A percentile compares a stretch with the other conserved stretches of the same genome.
These are phyloP conservation scores for Corymbia calophylla DNA, from an alignment of 441 rosid species.

Conservation along the genomic window DNA sequence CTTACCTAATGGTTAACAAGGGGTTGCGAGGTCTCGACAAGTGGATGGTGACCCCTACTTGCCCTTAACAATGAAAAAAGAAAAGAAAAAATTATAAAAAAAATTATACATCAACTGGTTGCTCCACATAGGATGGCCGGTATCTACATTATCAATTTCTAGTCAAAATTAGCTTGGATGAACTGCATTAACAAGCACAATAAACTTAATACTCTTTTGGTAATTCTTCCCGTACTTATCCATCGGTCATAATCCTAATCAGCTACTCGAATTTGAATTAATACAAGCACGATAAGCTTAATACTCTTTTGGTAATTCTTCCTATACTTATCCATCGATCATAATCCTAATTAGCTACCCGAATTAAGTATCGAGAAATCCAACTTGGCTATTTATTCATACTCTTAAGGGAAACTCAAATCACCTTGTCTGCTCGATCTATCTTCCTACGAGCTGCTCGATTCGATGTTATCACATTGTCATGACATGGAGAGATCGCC, in stretches of 20 bases:
- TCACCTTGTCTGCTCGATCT: background rate
- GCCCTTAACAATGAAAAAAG: background rate
- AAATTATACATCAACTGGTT: accelerated
- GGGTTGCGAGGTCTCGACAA: accelerated
- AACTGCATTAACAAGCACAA: accelerated
- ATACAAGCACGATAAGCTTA: accelerated
- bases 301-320: background rate
- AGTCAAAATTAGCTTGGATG: too few relatives aligned
- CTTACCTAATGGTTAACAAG: accelerated
- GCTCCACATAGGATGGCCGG: too few relatives aligned
- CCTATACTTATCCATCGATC: background rate
- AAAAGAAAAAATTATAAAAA: too few relatives aligned
- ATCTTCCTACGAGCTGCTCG: background rate
- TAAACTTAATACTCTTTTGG: background rate
- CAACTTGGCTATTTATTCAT: background rate
- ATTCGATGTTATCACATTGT: background rate
- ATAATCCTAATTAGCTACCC: background rate
- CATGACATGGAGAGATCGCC: background rate
- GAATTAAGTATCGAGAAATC: background rate
- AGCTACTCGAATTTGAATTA: accelerated
- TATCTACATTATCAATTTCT: too few relatives aligned
- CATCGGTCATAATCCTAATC: background rate
- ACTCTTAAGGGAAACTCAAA: background rate
- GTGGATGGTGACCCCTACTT: accelerated
- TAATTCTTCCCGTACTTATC: background rate